These are phyloP conservation scores for Kuraishia piskuri DNA, from an alignment of 805 yeast species.

Conservation along the genomic window DNA sequence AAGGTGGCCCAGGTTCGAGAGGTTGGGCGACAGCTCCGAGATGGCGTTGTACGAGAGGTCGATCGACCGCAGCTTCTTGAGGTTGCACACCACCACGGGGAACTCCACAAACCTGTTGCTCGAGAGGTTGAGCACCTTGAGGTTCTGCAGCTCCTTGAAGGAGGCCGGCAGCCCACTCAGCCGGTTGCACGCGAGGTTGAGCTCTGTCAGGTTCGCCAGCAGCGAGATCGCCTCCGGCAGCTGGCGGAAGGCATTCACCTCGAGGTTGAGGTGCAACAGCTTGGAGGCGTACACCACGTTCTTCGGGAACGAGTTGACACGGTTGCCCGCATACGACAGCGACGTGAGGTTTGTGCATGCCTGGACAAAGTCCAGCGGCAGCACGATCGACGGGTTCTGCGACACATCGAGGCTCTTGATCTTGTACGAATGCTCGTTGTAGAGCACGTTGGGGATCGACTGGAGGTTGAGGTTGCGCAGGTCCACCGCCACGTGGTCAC, in stretches of 20 bases:
- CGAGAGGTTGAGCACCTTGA: conserved; percentile 62
- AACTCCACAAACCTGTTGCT: conserved; percentile 62
- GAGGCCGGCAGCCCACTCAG: conserved; percentile 52
- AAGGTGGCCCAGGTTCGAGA: conserved; percentile 51
- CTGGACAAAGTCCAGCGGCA: conserved; percentile 83
- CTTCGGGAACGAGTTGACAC: conserved; percentile 66
- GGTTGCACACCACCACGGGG: conserved; percentile 57
- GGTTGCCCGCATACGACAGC: conserved; percentile 62
- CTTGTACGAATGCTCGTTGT: conserved; percentile 62
- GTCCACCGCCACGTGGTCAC: conserved; percentile 66
- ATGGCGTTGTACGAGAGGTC: conserved; percentile 81
- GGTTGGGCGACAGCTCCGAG: conserved; percentile 46
- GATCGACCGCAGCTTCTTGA: conserved; percentile 52
- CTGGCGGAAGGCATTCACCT: conserved; percentile 65
- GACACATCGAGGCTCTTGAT: conserved; percentile 78
- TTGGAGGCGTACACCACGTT: conserved; percentile 64
- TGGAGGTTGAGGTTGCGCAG: conserved; percentile 66
- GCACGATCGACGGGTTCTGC: conserved; percentile 74
- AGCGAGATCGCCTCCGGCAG: conserved; percentile 50
- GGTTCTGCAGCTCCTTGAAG: conserved; percentile 43
- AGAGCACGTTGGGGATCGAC: conserved; percentile 77
- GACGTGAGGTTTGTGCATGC: conserved; percentile 61
- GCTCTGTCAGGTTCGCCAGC: conserved; percentile 43
- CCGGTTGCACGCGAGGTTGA: conserved; percentile 72
- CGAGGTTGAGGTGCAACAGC: conserved; percentile 61